phyloP scores from a whole-genome alignment of 176 grass and related monocot species.

The Calamus simplicifolius region DNA sequence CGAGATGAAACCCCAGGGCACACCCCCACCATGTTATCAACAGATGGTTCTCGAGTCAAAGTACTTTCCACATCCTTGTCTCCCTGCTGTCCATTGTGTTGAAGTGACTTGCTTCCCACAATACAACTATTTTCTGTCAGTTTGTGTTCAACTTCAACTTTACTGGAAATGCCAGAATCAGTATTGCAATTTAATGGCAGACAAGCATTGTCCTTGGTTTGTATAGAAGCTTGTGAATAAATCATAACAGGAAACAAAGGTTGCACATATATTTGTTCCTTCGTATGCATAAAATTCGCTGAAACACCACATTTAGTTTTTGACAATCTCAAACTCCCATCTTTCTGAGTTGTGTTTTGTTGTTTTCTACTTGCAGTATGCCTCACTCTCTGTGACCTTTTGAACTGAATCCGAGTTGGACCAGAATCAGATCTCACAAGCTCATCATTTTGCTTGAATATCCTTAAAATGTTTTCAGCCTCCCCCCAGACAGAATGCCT shows the following conservation, averaged over 20 bases:
- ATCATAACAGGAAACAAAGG: slow-evolving; percentile 7
- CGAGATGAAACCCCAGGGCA: slow-evolving; percentile 28
- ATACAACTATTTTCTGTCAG: slow-evolving; percentile 3
- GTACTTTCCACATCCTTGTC: slow-evolving; percentile 41
- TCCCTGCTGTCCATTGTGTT: slow-evolving; percentile 28
- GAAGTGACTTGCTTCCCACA: slow-evolving; percentile 16
- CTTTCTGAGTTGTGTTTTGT: slow-evolving; percentile 15
- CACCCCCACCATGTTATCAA: slow-evolving; percentile 18
- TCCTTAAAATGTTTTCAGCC: slow-evolving; percentile 31
- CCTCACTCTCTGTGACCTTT: slow-evolving; percentile 25
- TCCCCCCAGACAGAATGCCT: slow-evolving; percentile 45
- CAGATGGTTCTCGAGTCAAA: slow-evolving; percentile 42
- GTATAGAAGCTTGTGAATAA: slow-evolving; percentile 25
- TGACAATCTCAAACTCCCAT: slow-evolving; percentile 33
- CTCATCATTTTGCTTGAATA: slow-evolving; percentile 35
- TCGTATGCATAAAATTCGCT: slow-evolving; percentile 14
- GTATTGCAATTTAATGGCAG: slow-evolving; percentile 13
- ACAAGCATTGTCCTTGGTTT: slow-evolving; percentile 5
- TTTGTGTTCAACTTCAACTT: slow-evolving; percentile 8
- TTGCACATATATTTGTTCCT: slow-evolving; percentile 21
- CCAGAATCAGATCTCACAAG: slow-evolving; percentile 31
- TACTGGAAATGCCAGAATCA: slow-evolving; percentile 8
- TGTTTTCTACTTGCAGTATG: slow-evolving; percentile 16
- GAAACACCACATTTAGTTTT: slow-evolving; percentile 21
- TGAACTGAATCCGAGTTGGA: slow-evolving; percentile 25